phyloP scores from a whole-genome alignment of 2,329 filamentous ascomycete genomes.

The Orbilia javanica region DNA sequence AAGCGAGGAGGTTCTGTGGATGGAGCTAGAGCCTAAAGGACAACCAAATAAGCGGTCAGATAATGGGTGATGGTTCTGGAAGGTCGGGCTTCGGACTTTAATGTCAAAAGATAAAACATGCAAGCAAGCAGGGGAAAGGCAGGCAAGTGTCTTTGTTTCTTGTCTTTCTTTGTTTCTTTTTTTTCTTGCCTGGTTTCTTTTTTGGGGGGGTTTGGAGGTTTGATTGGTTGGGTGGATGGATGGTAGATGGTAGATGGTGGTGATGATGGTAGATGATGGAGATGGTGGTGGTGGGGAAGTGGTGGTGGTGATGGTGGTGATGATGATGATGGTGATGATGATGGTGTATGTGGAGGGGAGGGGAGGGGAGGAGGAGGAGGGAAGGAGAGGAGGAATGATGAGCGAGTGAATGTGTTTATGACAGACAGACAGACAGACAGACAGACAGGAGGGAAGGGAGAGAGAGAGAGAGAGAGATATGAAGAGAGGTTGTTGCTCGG shows the following conservation, averaged over 20 bases:
- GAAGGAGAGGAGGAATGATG: not conserved
- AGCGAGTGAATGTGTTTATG: no score
- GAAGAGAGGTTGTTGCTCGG: not conserved
- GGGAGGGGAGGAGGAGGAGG: not conserved
- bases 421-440: not conserved
- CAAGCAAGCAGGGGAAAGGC: not conserved
- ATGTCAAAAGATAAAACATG: not conserved
- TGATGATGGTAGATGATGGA: no score
- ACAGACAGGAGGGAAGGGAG: not conserved
- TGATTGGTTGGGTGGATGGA: no score
- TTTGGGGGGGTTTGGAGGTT: no score
- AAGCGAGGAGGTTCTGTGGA: constrained; percentile 13
- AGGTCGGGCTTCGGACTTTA: constrained; percentile 34
- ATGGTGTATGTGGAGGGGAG: not conserved
- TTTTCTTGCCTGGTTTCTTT: not conserved
- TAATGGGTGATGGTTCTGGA: constrained; percentile 37
- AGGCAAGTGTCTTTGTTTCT: no score
- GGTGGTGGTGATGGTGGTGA: no score
- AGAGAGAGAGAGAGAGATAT: not conserved
- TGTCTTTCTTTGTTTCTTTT: not conserved
- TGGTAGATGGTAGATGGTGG: no score
- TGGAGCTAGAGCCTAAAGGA: constrained; percentile 8
- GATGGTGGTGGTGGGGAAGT: no score
- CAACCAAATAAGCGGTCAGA: constrained; percentile 35
- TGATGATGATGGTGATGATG: no score